Base-by-base conservation (phyloP, 371 early-diverging fungal species). In the Mortierella sp. region DNA sequence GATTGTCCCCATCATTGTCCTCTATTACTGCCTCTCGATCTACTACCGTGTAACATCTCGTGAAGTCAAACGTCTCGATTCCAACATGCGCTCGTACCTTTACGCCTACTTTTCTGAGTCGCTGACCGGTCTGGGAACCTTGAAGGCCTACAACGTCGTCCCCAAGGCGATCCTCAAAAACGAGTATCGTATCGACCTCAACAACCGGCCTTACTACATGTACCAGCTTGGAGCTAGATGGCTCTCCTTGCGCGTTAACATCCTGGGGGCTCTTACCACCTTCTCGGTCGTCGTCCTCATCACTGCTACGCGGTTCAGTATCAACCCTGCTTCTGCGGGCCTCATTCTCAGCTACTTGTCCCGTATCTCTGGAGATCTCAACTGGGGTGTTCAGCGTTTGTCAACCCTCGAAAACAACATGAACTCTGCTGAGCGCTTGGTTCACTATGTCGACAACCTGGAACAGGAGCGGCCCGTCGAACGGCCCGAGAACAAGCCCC, bases 81-180 rank as follows among this genome's bases (percentile, higher is more conserved):
- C 97, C 4, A 90, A 93, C 14, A 93, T 95, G 43, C 92, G 96
- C 55, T 95, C 96, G 29, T 95, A 97, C 3, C 90, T 97, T 14
- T 97, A 95, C 81, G 93, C 96, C 14, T 95, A 96, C 75, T 96
- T 98, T 83, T 93, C 95, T 65, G 97, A 96, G 78, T 92, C 93
- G 21, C 49, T 88, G 91, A 77, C 93, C 49, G 98, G 98, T 63
- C 92, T 95, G 0, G 88, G 93, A 0, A 95, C 95, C 0, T 94
- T 97, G 73, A 95, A 97, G 78, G 96, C 98, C 0, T 97, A 92
- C 91, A 92, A 80, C 87, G 91, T 83, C 70, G 80, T 11, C 90
- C 96, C 4, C 88, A 80, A 96, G 95, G 83, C 94, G 90, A 83
- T 90, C 89, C 71, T 76, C 68, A 87, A 77, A 74, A 88, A 88